Percentiles rank a stretch among this genome's conserved stretches.
phyloP scores from a whole-genome alignment of 2,329 filamentous ascomycete species.

The Cercospora janseana region DNA sequence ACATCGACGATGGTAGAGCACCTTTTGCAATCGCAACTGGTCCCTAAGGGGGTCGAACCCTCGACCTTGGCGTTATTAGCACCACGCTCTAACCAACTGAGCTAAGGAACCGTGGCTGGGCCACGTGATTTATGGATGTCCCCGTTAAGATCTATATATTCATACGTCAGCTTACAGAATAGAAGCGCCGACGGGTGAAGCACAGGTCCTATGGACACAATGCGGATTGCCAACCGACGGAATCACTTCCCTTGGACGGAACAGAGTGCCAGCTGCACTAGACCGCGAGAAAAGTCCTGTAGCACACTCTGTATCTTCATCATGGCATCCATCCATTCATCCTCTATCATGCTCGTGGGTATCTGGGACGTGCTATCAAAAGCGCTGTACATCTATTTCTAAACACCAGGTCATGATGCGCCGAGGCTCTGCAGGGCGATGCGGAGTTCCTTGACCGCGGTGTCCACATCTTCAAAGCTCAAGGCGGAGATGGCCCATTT shows the following conservation, averaged over 20 bases:
- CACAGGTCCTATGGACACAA: too few species aligned
- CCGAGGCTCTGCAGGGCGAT: slow-evolving; percentile 71
- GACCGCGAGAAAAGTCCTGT: too few species aligned
- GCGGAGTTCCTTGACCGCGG: slow-evolving; percentile 79
- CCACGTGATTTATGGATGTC: not conserved
- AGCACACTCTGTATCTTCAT: not conserved
- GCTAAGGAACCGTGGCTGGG: slow-evolving; percentile 8
- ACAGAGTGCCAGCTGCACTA: too few species aligned
- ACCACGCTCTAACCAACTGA: slow-evolving; percentile 32
- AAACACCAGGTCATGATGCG: slow-evolving; percentile 39
- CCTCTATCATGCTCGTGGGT: not conserved
- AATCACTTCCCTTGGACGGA: too few species aligned
- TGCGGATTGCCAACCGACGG: too few species aligned
- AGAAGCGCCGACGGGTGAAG: too few species aligned
- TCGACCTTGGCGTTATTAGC: slow-evolving; percentile 30
- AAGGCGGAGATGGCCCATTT: slow-evolving; percentile 95
- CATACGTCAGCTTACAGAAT: too few species aligned
- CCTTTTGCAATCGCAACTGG: not conserved
- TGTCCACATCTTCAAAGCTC: slow-evolving; percentile 93
- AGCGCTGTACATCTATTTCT: not conserved
- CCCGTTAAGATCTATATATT: too few species aligned
- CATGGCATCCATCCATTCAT: not conserved
- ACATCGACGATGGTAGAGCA: not conserved
- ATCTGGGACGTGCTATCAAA: not conserved
- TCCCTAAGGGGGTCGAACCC: slow-evolving; percentile 22